Conservation (phyloP, 2,329 filamentous ascomycete species). For the Alternaria dauci region DNA sequence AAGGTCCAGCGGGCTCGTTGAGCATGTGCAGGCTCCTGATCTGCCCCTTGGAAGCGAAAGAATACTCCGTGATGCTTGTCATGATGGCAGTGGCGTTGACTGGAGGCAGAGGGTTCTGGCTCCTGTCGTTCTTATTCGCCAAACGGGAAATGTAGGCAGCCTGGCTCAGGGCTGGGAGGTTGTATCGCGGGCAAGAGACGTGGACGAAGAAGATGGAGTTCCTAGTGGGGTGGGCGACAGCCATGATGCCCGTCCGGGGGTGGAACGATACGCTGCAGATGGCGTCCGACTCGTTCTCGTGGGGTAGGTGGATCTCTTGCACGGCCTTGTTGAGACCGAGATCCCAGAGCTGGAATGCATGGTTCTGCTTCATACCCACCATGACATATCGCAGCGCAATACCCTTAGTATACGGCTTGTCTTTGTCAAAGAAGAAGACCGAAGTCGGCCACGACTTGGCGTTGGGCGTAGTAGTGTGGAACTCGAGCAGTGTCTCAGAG, state of each 20-base stretch:
- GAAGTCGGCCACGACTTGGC: constrained; percentile 98
- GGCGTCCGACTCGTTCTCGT: constrained; percentile 95
- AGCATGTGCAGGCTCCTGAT: constrained; percentile 92
- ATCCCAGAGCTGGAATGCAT: constrained; percentile 98
- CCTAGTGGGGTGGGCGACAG: constrained; percentile 93
- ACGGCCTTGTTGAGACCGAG: constrained; percentile 93
- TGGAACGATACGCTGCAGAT: constrained; percentile 98
- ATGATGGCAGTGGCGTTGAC: constrained; percentile 97
- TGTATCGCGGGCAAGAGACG: constrained; percentile 92
- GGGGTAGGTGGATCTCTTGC: constrained; percentile 94
- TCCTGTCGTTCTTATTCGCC: constrained; percentile 57
- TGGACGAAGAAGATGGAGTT: constrained; percentile 99
- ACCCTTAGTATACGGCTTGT: constrained; percentile 88
- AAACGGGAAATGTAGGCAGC: constrained; percentile 85
- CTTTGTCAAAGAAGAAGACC: constrained; percentile 94
- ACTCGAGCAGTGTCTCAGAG: constrained; percentile 83
- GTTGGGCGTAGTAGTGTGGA: constrained; percentile 83
- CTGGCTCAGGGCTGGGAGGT: constrained; percentile 80
- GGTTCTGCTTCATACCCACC: constrained; percentile 98
- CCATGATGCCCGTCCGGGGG: constrained; percentile 87
- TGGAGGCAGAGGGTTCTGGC: constrained; percentile 72
- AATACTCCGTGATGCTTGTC: constrained; percentile 95
- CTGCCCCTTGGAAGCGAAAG: constrained; percentile 83
- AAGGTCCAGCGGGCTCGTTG: constrained; percentile 69
- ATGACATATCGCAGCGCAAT: constrained; percentile 93